Evolutionary conservation across 495 filamentous ascomycete species (phyloP).

Genomic region (Daldinia vernicosa): DNA sequence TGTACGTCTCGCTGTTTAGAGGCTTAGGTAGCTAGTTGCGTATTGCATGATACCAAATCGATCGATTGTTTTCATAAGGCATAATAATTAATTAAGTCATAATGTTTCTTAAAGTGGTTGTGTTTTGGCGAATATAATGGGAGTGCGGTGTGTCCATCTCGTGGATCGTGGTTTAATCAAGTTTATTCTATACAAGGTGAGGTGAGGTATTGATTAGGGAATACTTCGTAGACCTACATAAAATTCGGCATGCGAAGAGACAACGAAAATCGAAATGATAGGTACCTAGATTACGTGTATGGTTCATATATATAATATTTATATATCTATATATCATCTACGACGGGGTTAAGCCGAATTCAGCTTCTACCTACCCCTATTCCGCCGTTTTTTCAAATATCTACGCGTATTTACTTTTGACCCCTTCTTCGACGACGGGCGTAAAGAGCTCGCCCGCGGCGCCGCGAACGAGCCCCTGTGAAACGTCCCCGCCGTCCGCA

Average conservation of each 20-base stretch:
- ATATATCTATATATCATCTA: background rate
- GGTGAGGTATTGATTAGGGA: too few relatives aligned
- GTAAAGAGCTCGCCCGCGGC: background rate
- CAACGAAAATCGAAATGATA: too few relatives aligned
- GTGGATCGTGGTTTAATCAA: background rate
- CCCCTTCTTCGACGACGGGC: background rate
- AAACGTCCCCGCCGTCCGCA: conserved; percentile 39
- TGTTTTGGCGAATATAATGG: background rate
- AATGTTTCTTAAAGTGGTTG: background rate
- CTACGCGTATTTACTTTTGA: background rate
- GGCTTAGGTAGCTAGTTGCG: background rate
- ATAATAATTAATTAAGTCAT: background rate
- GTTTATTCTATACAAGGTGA: background rate
- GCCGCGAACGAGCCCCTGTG: conserved; percentile 17
- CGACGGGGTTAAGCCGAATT: too few relatives aligned
- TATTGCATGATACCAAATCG: conserved; percentile 23
- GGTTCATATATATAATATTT: background rate
- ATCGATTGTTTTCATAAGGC: conserved; percentile 1
- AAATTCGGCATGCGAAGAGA: too few relatives aligned
- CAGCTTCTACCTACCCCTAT: too few relatives aligned
- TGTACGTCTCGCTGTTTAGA: background rate
- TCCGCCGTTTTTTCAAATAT: background rate
- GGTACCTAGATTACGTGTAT: too few relatives aligned
- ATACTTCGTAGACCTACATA: too few relatives aligned
- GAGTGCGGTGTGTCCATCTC: background rate